phyloP scores from a whole-genome alignment of 2,329 filamentous ascomycete genomes.

The Triangularia verruculosa region DNA sequence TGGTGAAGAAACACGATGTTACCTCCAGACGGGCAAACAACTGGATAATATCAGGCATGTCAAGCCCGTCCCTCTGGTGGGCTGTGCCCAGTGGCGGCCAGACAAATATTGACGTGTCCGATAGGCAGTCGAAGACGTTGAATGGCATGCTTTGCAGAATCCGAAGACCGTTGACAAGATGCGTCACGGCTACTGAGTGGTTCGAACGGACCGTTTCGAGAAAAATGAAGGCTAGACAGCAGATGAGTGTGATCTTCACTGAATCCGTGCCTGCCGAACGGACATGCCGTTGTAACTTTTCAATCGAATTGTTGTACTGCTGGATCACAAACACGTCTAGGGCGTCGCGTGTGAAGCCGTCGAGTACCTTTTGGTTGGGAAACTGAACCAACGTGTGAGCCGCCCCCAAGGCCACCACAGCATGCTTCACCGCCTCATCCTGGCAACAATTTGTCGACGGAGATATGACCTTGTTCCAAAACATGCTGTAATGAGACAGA shows the following conservation, averaged over 20 bases:
- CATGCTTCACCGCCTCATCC: conserved; percentile 31
- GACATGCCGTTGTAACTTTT: conserved; percentile 31
- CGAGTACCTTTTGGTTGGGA: conserved; percentile 28
- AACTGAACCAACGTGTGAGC: conserved; percentile 29
- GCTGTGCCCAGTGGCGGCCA: not conserved
- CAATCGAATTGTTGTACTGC: conserved; percentile 39
- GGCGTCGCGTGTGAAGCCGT: conserved; percentile 25
- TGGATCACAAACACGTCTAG: conserved; percentile 38
- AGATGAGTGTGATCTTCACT: conserved; percentile 29
- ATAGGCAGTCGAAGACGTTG: conserved; percentile 23
- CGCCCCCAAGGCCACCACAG: conserved; percentile 33
- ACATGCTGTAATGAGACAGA: conserved; percentile 22
- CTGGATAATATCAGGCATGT: conserved; percentile 28
- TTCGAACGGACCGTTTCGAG: conserved; percentile 29
- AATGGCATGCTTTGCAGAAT: conserved; percentile 28
- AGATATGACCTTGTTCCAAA: conserved; percentile 31
- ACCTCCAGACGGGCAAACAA: conserved; percentile 29
- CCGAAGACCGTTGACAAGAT: conserved; percentile 30
- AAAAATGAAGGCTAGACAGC: conserved; percentile 32
- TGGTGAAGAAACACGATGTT: conserved; percentile 27
- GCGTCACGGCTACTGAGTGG: conserved; percentile 26
- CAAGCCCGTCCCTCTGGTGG: conserved; percentile 11
- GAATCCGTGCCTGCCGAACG: conserved; percentile 26
- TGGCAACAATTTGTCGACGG: conserved; percentile 31
- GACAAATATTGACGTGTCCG: conserved; percentile 12